Percentiles rank a stretch among this genome's conserved stretches.
Conservation (phyloP, 2,329 filamentous ascomycete species). For the Sclerotinia minor region DNA sequence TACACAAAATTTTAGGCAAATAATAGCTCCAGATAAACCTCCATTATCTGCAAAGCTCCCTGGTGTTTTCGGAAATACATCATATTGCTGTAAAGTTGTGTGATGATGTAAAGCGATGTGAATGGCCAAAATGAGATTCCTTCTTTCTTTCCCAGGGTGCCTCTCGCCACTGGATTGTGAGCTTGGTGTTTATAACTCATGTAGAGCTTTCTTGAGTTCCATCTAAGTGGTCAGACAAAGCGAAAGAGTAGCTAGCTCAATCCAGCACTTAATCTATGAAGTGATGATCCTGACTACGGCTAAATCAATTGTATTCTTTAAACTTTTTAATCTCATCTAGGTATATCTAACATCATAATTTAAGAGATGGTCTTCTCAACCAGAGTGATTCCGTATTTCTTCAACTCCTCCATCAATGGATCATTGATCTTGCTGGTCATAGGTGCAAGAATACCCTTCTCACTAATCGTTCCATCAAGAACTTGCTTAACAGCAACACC, state of each 20-base stretch:
- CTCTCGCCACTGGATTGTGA: neutral
- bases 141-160: neutral
- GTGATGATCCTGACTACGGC: neutral
- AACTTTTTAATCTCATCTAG: slow-evolving; percentile 12
- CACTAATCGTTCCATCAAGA: slow-evolving; percentile 69
- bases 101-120: neutral
- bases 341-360: slow-evolving; percentile 9
- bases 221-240: neutral
- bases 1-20: neutral
- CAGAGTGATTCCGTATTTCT: slow-evolving; percentile 73
- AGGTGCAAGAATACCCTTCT: slow-evolving; percentile 75
- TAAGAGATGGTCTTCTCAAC: slow-evolving; percentile 62
- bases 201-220: neutral
- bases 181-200: neutral
- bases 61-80: too few relatives aligned
- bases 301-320: slow-evolving; percentile 7
- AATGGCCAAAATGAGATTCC: neutral
- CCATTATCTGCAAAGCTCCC: neutral
- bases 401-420: slow-evolving; percentile 74
- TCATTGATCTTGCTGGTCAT: slow-evolving; percentile 70
- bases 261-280: neutral
- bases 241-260: neutral
- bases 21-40: neutral
- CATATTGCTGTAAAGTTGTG: neutral
- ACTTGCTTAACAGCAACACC: slow-evolving; percentile 77